Base-by-base conservation (phyloP, 1,139 yeast species). In the Hyphopichia buzzinii region DNA sequence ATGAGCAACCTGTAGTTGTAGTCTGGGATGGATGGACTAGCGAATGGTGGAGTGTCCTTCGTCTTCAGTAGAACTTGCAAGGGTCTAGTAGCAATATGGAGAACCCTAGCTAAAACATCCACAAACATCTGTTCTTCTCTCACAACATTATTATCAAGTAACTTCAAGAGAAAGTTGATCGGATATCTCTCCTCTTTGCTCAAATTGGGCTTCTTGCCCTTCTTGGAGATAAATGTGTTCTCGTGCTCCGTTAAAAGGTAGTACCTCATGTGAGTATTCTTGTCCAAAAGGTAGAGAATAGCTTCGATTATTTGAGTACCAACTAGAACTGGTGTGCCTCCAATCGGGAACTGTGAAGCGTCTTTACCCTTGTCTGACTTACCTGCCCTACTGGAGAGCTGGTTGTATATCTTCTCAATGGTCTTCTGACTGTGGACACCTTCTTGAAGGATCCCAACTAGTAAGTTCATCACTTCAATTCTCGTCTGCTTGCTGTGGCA, bases 211-310 rank as follows among this genome's bases (percentile, higher is more conserved):
- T 67, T 69, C 39, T 59, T 60, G 44, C 64, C 70, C 26, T 55
- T 42, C 47, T 73, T 79, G 35, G 70, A 52, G 15, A 77, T 55
- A 38, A 77, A 65, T 22, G 79, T 67, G 34, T 72, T 74, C 27
- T 89, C 96, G 53, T 88, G 96, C 47, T 88, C 96, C 4, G 85
- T 79, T 40, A 90, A 67, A 52, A 90, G 81, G 52, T 81, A 89
- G 50, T 81, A 81, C 41, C 94, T 74, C 52, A 86, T 69, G 46
- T 81, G 86, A 14, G 74, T 72, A 45, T 83, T 86, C 33, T 80
- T 71, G 39, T 85, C 88, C 35, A 89, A 70, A 36, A 90, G 64
- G 49, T 75, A 81, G 46, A 84, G 87, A 23, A 89, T 62, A 0
- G 86, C 82, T 45, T 87, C 96, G 33, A 89, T 69, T 4, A 84